Conservation (phyloP, 257 asterid genomes). For the Fraxinus pennsylvanica region DNA sequence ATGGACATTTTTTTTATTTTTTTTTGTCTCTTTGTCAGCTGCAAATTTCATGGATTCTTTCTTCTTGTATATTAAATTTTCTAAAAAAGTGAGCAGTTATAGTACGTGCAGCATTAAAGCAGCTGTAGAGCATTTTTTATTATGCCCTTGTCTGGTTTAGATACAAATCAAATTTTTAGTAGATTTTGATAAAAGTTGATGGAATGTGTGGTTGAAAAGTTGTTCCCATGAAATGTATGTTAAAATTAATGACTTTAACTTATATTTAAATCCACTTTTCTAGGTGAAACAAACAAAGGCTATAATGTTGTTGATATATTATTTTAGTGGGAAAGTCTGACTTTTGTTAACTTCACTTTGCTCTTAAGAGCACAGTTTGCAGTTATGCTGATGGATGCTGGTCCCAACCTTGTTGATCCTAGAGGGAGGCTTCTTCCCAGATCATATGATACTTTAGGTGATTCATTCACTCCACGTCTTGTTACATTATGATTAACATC, state of each 20-base stretch:
- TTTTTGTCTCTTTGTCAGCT: constrained; percentile 2
- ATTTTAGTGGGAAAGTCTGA: constrained; percentile 22
- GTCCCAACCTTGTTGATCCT: constrained; percentile 74
- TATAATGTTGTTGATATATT: constrained; percentile 11
- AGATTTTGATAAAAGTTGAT: too few species aligned
- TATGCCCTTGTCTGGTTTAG: too few species aligned
- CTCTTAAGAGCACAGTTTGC: constrained; percentile 66
- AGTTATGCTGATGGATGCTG: constrained; percentile 73
- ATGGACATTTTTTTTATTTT: background rate
- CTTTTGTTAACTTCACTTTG: constrained; percentile 22
- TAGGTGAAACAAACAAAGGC: too few species aligned
- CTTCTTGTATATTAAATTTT: background rate
- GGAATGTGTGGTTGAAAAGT: too few species aligned
- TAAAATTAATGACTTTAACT: too few species aligned
- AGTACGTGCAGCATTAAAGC: constrained; percentile 3
- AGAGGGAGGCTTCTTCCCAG: constrained; percentile 89
- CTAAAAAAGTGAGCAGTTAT: background rate
- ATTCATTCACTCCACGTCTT: constrained; percentile 11
- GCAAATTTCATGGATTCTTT: background rate
- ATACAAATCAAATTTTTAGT: too few species aligned
- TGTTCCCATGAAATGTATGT: too few species aligned
- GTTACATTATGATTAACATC: constrained; percentile 6
- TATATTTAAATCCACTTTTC: too few species aligned
- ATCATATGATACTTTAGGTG: constrained; percentile 86
- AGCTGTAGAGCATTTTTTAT: background rate